Percentiles rank a stretch among this genome's conserved stretches.
Evolutionary conservation across 768 basidiomycete genomes (phyloP).

Genomic region (Mycena filopes): DNA sequence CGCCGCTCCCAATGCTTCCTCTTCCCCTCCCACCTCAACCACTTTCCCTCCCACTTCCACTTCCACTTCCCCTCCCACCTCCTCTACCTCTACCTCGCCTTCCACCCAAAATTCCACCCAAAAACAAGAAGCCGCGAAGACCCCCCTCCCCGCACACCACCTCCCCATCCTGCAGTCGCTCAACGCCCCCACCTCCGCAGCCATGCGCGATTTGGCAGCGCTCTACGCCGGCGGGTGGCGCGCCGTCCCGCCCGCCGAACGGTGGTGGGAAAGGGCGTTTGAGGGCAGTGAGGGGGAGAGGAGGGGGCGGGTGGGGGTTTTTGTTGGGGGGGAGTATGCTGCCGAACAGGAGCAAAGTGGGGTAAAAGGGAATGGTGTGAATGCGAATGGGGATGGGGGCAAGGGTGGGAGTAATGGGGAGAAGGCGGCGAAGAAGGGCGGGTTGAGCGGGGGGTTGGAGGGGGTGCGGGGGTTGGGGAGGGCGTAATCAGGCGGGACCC

Average conservation of each 20-base stretch:
- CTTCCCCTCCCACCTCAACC: constrained; percentile 50
- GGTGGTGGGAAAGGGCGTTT: constrained; percentile 79
- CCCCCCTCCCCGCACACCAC: constrained; percentile 55
- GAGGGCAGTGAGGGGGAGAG: constrained; percentile 56
- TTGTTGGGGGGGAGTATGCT: constrained; percentile 28
- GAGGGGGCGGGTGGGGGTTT: constrained; percentile 43
- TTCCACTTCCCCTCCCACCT: constrained; percentile 44
- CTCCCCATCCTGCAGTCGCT: constrained; percentile 54
- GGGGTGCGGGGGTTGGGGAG: constrained; percentile 39
- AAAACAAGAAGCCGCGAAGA: too few species aligned
- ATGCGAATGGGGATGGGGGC: too few species aligned
- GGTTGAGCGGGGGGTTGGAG: constrained; percentile 50
- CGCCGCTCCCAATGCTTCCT: constrained; percentile 35
- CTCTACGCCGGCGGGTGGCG: constrained; percentile 72
- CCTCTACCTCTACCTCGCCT: constrained; percentile 28
- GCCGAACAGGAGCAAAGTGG: too few species aligned
- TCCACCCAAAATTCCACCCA: too few species aligned
- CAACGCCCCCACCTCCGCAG: constrained; percentile 43
- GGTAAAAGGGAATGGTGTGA: too few species aligned
- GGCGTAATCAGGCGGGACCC: too few species aligned
- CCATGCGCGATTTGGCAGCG: constrained; percentile 47
- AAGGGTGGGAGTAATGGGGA: too few species aligned
- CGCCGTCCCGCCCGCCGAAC: constrained; percentile 62
- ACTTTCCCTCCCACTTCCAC: constrained; percentile 40
- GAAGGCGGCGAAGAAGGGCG: constrained; percentile 22